A percentile compares a stretch with the other conserved stretches of the same genome.
Conservation (phyloP, 495 filamentous ascomycete genomes). For the Penicillium parvum region DNA sequence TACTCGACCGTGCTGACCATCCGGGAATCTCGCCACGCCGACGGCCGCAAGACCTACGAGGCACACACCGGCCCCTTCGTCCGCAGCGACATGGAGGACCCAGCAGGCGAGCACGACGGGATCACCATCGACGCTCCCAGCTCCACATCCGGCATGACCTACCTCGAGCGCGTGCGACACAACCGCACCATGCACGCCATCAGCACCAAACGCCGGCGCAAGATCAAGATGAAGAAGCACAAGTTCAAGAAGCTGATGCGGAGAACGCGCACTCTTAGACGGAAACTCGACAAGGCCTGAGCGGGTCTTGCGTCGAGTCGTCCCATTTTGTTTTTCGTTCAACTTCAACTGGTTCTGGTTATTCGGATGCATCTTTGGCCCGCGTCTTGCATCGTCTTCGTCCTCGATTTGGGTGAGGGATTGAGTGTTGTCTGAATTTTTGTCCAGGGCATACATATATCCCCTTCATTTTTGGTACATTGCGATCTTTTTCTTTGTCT, state of each 20-base stretch:
- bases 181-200: constrained; percentile 55
- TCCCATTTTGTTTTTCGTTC: constrained; percentile 4
- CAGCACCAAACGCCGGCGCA: constrained; percentile 81
- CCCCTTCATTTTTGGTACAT: constrained; percentile 19
- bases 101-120: constrained; percentile 24
- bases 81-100: constrained; percentile 34
- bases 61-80: constrained; percentile 42
- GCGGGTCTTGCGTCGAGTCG: constrained; percentile 4
- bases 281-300: constrained; percentile 69
- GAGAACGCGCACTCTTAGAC: constrained; percentile 81
- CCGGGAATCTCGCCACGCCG: constrained; percentile 65
- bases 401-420: constrained; percentile 16
- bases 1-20: constrained; percentile 82
- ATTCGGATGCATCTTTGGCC: constrained; percentile 27
- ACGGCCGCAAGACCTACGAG: constrained; percentile 63
- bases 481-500: constrained; percentile 9
- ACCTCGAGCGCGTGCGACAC: constrained; percentile 39
- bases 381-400: constrained; percentile 26
- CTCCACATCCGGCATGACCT: constrained; percentile 29
- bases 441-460: constrained; percentile 26
- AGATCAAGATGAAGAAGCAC: constrained; percentile 99
- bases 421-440: constrained; percentile 21
- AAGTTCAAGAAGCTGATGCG: constrained; percentile 99
- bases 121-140: constrained; percentile 33
- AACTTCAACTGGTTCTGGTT: constrained; percentile 9